Base-by-base conservation (phyloP, 148 eudicot genomes). In the Heliosperma pusillum region DNA sequence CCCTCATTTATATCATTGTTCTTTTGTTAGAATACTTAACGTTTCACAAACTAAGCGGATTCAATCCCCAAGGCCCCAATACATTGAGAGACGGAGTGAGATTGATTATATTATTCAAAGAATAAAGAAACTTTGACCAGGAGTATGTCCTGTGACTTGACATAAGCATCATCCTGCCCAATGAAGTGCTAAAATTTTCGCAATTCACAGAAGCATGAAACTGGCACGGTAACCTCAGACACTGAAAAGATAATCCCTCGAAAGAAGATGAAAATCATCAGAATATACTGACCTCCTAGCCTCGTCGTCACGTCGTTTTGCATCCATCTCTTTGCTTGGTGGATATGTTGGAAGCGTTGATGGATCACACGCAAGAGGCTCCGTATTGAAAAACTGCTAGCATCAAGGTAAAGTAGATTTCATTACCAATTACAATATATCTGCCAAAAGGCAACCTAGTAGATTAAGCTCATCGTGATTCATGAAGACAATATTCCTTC, bases 321-420 rank as follows among this genome's bases (percentile, higher is more conserved):
- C 98, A 85, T 93, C 98, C 79, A 93, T 93, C 87, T 93, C 98
- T 75, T 93, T 93, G 81, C 82, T 89, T 66, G 98, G 98, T 67
- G 98, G 98, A 77, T 93, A 93, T 68, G 87, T 86, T 12, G 98
- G 98, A 65, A 93, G 93, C 68, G 85, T 89, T 29, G 98, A 89
- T 80, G 98, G 98, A 83, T 89, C 89, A 81, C 98, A 93, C 63
- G 96, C 93, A 88, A 70, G 85, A 47, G 98, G 98, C 78, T 90
- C 90, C 27, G 92, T 90, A 56, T 61, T 86, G 74, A 93, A 93
- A 77, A 93, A 93, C 98, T 93, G 83, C 78, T 86, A 45, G 40
- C 40, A 81, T 45, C 42, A 71, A 70, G 55, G 63, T 20, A 30
- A 26, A 47, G 69, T 52, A 74, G 30, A 19, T 70, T 58, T 25